Evolutionary conservation across 169 alveolate species (phyloP), one percentile per base, ranked within the genome.

Genomic region (Eimeria nieschulzi): DNA sequence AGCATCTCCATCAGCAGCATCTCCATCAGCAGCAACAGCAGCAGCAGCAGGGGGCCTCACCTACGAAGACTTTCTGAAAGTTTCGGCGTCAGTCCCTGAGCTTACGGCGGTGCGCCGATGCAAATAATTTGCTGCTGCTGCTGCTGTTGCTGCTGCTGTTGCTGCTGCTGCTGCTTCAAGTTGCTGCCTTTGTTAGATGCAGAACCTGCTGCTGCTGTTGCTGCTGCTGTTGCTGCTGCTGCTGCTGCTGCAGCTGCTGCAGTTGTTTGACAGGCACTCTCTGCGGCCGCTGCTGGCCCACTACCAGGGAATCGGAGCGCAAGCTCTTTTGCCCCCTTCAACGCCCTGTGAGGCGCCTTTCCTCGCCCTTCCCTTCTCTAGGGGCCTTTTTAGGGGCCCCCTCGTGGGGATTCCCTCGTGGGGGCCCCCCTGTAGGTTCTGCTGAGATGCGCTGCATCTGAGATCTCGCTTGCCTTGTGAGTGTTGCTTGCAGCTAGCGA

Each of bases 201-300:
- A n/a, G 0, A 0, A 21, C 15, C 80, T 71, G 51, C 53, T 17
- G 80, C 15, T n/a, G 79, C 64, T 56, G 64, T 56, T 56, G 64
- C 64, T 56, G 80, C 15, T 71, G 80, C 80, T 71, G 80, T 5
- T 71, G 80, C 51, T 71, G 80, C 53, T 71, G 80, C 15, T 71
- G 39, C 53, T 71, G 80, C 5, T 71, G 39, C 80, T 71, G 80
- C 80, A 71, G 80, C 80, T 71, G 80, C 80, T 71, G 53, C 80
- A 71, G 53, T 53, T 71, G 23, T 71, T 71, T 26, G 80, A 71
- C 53, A 71, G 25, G 0, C 80, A 71, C 25, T 33, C 80, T 21
- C 39, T 71, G 19, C 80, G 80, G 0, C 80, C 80, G 55, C 53
- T 71, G 80, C 15, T 71, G 53, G 80, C 80, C 55, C 80, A 71